Evolutionary conservation across 75 land plant genomes (phyloP).

Genomic region (Isoetes taiwanensis): DNA sequence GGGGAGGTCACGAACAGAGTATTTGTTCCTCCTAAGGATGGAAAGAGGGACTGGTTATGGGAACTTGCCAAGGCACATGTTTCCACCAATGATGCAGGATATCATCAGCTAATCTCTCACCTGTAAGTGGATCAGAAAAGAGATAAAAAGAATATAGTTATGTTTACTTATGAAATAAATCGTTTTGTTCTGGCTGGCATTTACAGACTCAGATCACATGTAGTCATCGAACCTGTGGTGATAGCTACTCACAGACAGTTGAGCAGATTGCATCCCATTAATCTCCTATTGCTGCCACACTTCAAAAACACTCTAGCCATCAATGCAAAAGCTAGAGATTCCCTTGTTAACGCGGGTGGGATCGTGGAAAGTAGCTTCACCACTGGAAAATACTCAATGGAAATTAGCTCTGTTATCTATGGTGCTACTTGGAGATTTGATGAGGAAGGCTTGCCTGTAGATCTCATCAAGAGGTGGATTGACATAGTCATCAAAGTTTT

Average conservation of each 20-base stretch:
- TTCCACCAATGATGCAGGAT: slow-evolving; percentile 4
- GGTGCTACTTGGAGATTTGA: not conserved
- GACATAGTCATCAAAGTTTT: no score
- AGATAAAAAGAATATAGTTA: no score
- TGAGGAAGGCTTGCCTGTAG: not conserved
- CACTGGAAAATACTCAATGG: not conserved
- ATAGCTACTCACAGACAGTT: slow-evolving; percentile 3
- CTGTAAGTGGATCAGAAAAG: no score
- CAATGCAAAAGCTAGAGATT: not conserved
- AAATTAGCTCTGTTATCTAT: slow-evolving; percentile 4
- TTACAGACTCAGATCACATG: slow-evolving; percentile 1
- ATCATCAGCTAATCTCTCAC: slow-evolving; percentile 4
- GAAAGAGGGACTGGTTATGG: slow-evolving; percentile 1
- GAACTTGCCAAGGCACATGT: slow-evolving; percentile 6
- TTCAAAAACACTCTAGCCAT: not conserved
- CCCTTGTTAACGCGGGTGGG: not conserved
- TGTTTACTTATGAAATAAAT: not conserved
- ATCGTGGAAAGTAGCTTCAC: not conserved
- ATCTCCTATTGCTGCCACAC: not conserved
- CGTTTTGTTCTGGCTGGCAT: no score
- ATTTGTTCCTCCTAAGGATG: not conserved
- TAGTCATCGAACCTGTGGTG: not conserved
- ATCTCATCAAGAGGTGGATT: slow-evolving; percentile 4
- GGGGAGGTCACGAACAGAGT: no score
- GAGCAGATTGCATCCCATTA: not conserved